These are phyloP conservation scores for Coemansia sp. DNA, from an alignment of 192 early-diverging fungal genomes.

Conservation along the genomic window DNA sequence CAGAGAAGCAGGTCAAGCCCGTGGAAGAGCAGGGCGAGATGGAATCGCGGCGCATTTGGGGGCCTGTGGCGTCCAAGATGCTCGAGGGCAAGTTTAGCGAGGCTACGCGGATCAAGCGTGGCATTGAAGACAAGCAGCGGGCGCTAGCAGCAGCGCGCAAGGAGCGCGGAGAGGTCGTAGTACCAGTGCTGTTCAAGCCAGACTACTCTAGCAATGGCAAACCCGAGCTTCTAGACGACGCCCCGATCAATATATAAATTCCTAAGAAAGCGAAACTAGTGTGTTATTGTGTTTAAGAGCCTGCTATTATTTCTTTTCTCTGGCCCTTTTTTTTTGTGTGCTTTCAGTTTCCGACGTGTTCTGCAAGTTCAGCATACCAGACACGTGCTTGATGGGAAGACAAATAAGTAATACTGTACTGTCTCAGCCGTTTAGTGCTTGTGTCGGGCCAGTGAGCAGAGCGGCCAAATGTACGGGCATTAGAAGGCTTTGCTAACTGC, in stretches of 20 bases:
- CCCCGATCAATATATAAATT: constrained; percentile 36
- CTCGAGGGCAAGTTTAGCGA: constrained; percentile 56
- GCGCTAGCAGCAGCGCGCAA: constrained; percentile 54
- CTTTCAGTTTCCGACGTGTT: constrained; percentile 7
- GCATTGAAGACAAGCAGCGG: constrained; percentile 69
- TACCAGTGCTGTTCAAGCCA: constrained; percentile 63
- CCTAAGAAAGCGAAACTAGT: neutral
- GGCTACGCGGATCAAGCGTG: constrained; percentile 66
- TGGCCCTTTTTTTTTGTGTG: neutral
- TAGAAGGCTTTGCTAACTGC: too few relatives aligned
- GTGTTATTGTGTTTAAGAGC: neutral
- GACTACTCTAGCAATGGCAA: constrained; percentile 37
- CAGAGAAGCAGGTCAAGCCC: constrained; percentile 58
- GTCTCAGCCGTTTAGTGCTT: too few relatives aligned
- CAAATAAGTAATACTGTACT: neutral
- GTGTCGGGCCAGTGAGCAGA: neutral
- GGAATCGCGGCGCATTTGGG: constrained; percentile 67
- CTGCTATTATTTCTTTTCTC: neutral
- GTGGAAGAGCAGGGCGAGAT: constrained; percentile 61
- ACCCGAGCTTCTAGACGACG: constrained; percentile 52
- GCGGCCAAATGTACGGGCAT: neutral
- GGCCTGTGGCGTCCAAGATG: constrained; percentile 60
- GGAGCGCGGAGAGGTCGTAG: constrained; percentile 53
- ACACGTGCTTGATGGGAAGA: neutral
- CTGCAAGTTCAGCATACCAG: neutral